Percentiles rank a stretch among this genome's conserved stretches.
Evolutionary conservation across 2,329 filamentous ascomycete species (phyloP).

Genomic region (Thermomyces lanuginosus): DNA sequence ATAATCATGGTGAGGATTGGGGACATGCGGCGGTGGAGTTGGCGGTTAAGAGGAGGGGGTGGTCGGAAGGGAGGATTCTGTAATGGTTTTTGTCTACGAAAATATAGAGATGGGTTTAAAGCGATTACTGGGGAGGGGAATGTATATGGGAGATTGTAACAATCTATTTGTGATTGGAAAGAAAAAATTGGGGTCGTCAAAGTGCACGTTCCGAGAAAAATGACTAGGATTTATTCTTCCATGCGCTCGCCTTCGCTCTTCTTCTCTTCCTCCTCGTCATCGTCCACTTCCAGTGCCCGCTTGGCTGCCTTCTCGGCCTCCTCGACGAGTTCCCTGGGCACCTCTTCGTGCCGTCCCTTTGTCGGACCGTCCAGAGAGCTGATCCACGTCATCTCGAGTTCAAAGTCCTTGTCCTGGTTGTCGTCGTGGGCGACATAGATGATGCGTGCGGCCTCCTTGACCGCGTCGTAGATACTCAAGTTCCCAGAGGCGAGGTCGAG

Average conservation of each 20-base stretch:
- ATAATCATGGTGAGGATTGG: slow-evolving; percentile 97
- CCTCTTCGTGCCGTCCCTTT: slow-evolving; percentile 82
- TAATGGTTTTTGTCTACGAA: not conserved
- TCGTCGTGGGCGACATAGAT: slow-evolving; percentile 97
- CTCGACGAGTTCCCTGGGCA: slow-evolving; percentile 75
- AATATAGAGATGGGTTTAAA: too few species aligned
- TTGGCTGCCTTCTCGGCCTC: slow-evolving; percentile 89
- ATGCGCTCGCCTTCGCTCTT: slow-evolving; percentile 58
- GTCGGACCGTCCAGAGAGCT: slow-evolving; percentile 71
- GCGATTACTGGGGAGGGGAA: too few species aligned
- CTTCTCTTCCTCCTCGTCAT: slow-evolving; percentile 60
- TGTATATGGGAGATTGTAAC: too few species aligned
- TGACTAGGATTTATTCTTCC: slow-evolving; percentile 53
- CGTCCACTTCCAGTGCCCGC: slow-evolving; percentile 73
- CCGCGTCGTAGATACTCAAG: slow-evolving; percentile 66
- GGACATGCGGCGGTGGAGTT: slow-evolving; percentile 87
- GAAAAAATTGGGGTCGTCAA: not conserved
- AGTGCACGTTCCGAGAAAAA: not conserved
- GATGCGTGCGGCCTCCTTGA: slow-evolving; percentile 92
- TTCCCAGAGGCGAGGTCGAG: slow-evolving; percentile 65
- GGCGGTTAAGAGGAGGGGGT: slow-evolving; percentile 70
- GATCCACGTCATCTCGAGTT: slow-evolving; percentile 98
- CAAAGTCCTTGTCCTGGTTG: slow-evolving; percentile 99
- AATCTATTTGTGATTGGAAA: not conserved
- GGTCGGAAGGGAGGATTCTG: slow-evolving; percentile 51